Evolutionary conservation across 2,329 filamentous ascomycete genomes (phyloP).

Genomic region (Pseudopithomyces chartarum): DNA sequence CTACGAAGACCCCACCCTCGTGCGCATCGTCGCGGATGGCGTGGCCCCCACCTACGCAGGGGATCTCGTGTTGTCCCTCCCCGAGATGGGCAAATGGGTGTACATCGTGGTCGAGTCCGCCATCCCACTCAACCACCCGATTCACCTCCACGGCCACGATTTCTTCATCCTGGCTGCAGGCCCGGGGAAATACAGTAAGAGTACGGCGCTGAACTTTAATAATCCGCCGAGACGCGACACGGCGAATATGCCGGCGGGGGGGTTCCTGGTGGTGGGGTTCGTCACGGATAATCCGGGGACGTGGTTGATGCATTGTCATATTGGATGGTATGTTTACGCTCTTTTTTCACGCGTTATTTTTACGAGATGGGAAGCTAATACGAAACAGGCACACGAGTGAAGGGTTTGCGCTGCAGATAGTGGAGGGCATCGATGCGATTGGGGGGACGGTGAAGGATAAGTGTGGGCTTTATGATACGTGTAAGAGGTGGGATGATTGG

Average conservation of each 20-base stretch:
- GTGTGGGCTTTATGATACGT: slow-evolving; percentile 23
- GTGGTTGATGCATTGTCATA: slow-evolving; percentile 36
- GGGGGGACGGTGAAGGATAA: slow-evolving; percentile 17
- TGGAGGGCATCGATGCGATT: slow-evolving; percentile 43
- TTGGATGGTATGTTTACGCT: slow-evolving; percentile 15
- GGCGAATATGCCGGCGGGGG: slow-evolving; percentile 13
- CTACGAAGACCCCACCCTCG: slow-evolving; percentile 46
- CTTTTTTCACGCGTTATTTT: no score
- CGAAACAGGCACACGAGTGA: slow-evolving; percentile 22
- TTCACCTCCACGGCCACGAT: slow-evolving; percentile 39
- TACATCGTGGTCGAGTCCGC: slow-evolving; percentile 36
- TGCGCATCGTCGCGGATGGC: slow-evolving; percentile 40
- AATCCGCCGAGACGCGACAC: slow-evolving; percentile 42
- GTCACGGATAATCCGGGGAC: slow-evolving; percentile 38
- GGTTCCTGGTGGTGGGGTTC: slow-evolving; percentile 40
- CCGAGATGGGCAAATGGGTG: slow-evolving; percentile 17
- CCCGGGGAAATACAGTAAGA: slow-evolving; percentile 27
- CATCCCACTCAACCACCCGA: slow-evolving; percentile 42
- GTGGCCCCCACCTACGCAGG: slow-evolving; percentile 16
- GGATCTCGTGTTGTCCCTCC: no score
- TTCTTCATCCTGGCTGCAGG: slow-evolving; percentile 42
- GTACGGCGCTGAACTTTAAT: slow-evolving; percentile 21
- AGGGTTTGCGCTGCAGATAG: slow-evolving; percentile 55
- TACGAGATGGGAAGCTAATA: no score
- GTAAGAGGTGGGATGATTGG: slow-evolving; percentile 29